Evolutionary conservation across 164 flowering plant species (phyloP).

Genomic region (Aristolochia contorta): DNA sequence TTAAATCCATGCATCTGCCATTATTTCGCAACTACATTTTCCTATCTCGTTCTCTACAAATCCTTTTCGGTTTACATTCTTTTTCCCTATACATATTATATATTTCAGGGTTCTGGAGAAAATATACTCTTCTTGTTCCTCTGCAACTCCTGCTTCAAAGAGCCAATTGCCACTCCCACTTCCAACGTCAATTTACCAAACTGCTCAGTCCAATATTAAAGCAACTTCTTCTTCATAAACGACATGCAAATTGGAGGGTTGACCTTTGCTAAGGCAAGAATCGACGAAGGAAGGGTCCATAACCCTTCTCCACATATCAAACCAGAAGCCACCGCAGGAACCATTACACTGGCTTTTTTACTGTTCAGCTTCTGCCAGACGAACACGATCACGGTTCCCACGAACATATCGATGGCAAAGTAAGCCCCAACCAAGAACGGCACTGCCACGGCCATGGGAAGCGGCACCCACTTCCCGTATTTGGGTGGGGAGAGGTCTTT

Average conservation of each 20-base stretch:
- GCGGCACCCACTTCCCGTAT: slow-evolving; percentile 57
- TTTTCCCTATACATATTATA: too few species aligned
- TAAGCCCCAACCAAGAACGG: slow-evolving; percentile 84
- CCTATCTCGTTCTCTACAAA: too few species aligned
- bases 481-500: slow-evolving; percentile 42
- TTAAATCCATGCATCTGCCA: too few species aligned
- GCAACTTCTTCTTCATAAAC: too few species aligned
- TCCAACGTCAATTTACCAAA: not conserved
- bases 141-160: too few species aligned
- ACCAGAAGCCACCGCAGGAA: slow-evolving; percentile 43
- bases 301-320: slow-evolving; percentile 31
- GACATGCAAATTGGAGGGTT: slow-evolving; percentile 55
- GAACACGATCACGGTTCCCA: slow-evolving; percentile 75
- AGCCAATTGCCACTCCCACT: too few species aligned
- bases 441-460: slow-evolving; percentile 97
- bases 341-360: slow-evolving; percentile 49
- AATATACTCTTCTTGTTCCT: too few species aligned
- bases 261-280: slow-evolving; percentile 22
- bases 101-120: too few species aligned
- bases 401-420: slow-evolving; percentile 88
- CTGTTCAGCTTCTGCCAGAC: slow-evolving; percentile 53
- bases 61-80: too few species aligned
- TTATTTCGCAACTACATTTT: too few species aligned
- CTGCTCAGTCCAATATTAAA: too few species aligned
- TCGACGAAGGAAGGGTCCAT: slow-evolving; percentile 28